Evolutionary conservation across 2,329 filamentous ascomycete species (phyloP), one percentile per base, ranked within the genome.

Genomic region (Cephalotrichum gorgonifer): DNA sequence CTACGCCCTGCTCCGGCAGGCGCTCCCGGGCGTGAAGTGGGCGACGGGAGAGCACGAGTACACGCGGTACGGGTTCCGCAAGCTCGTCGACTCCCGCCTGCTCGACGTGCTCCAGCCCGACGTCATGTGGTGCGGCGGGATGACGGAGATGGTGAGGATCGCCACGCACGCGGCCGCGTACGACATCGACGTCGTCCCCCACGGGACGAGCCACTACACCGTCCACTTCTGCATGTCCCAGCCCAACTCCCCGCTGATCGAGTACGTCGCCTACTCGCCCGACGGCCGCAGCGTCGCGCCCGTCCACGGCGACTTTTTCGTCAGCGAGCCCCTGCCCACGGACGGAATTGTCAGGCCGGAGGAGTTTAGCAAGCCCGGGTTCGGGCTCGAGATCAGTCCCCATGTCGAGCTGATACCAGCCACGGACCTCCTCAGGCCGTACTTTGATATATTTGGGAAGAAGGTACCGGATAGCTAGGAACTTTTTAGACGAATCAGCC

Each of bases 41-140:
- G 96, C 90, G n/a, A 95, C 90, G 1, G 90, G 90, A 55, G 90
- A 96, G 72, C 90, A 96, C 69, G 90, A 96, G 66, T 96, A 91
- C 72, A 94, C 88, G 6, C 79, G 88, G 58, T 96, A 90, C 62
- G 90, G 90, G 27, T 96, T 96, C 79, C 86, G 90, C 57, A 94
- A 95, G 72, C 79, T 96, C 42, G 83, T 96, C 54, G 88, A 95
- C 68, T 85, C 85, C 50, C 87, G 89, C 56, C 94, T 95, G 67
- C 73, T 96, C 52, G 90, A 96, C 64, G 95, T 96, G 57, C 81
- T 96, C 59, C 90, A 95, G 69, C 90, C 90, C 14, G 90, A 96
- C 61, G 89, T 96, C 54, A 96, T 96, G 90, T 96, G 90, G 90
- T 81, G 95, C 14, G 90, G 90, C 53, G 90, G 90, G 53, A 66